A percentile compares a stretch with the other conserved stretches of the same genome.
Evolutionary conservation across 2,329 filamentous ascomycete genomes (phyloP).

Genomic region (Plectosphaerella sp.): DNA sequence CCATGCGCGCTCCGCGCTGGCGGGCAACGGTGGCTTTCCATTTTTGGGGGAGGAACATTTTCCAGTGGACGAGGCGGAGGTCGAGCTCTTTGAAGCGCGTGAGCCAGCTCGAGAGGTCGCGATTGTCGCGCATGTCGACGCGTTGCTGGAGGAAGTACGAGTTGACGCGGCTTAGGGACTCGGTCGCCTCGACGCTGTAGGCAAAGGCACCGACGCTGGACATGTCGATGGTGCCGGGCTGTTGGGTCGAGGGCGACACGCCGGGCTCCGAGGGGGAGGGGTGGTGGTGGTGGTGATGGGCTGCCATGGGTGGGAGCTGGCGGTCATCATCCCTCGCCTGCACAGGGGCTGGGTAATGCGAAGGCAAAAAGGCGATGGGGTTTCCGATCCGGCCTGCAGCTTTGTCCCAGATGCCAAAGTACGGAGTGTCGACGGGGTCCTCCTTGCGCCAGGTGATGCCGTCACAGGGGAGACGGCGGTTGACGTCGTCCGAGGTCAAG

Average conservation of each 20-base stretch:
- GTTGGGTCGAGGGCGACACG: conserved; percentile 6
- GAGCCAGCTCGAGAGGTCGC: conserved; percentile 28
- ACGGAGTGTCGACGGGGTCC: conserved; percentile 27
- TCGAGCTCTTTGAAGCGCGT: conserved; percentile 35
- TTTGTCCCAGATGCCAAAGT: conserved; percentile 34
- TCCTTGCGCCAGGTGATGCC: conserved; percentile 27
- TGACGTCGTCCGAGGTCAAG: conserved; percentile 27
- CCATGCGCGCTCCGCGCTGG: conserved; percentile 7
- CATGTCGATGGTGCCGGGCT: conserved; percentile 17
- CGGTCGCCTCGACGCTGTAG: conserved; percentile 32
- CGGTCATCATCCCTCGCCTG: conserved; percentile 3
- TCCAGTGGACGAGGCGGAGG: conserved; percentile 30
- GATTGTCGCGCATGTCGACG: conserved; percentile 22
- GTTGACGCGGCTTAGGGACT: conserved; percentile 30
- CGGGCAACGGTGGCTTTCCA: conserved; percentile 26
- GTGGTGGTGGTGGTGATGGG: conserved; percentile 13
- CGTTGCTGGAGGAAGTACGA: conserved; percentile 31
- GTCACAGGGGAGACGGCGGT: conserved; percentile 28
- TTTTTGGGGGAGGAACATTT: conserved; percentile 29
- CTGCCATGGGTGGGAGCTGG: conserved; percentile 18
- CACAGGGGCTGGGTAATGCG: conserved; percentile 2
- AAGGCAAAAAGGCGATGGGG: conserved; percentile 22
- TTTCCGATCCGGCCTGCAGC: conserved; percentile 25
- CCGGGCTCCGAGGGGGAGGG: background rate
- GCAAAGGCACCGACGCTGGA: conserved; percentile 30